Base-by-base conservation (phyloP, 306 rosid species). In the Mimosa pudica region DNA sequence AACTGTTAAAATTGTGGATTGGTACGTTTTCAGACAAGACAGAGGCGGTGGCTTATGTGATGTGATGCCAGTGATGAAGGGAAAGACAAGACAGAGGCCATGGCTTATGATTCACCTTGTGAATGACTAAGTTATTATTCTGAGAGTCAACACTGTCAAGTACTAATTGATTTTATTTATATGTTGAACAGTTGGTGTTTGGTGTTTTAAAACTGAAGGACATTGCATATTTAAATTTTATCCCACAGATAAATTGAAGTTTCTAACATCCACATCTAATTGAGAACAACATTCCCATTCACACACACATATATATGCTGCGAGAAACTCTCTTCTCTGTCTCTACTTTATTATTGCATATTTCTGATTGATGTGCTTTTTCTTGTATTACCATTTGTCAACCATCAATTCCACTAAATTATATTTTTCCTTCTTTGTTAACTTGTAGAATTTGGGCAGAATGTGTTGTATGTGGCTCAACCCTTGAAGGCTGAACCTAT, bases 401-500 rank as follows among this genome's bases (percentile, higher is more conserved):
- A 74, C 33, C 42, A n/a, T 17, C 51, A 77, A 60, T 10, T 11
- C 47, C 11, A 14, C 45, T 71, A 16, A 66, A 47, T 66, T 82
- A 71, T 61, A 72, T 73, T 71, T 66, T 38, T 66, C 63, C 10
- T 30, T 10, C 70, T 51, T 62, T 54, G n/a, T 73, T 73, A 68
- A 12, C 74, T 54, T 83, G 87, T 74, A 86, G 89, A 80, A 36
- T 77, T 74, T 80, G 85, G 81, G 70, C 52, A 69, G 33, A 83
- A 79, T 74, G 74, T 57, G 30, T 57, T 71, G 65, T 82, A 82
- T 62, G 64, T 82, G 84, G 84, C 70, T 68, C 80, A 84, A 10
- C 86, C 85, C 12, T 80, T 83, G 11, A 86, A 86, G 79, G 81
- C 47, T 41, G 89, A 86, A 57, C 83, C 85, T 70, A 79, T 63